phyloP scores from a whole-genome alignment of 495 filamentous ascomycete species.

The Podospora australis region DNA sequence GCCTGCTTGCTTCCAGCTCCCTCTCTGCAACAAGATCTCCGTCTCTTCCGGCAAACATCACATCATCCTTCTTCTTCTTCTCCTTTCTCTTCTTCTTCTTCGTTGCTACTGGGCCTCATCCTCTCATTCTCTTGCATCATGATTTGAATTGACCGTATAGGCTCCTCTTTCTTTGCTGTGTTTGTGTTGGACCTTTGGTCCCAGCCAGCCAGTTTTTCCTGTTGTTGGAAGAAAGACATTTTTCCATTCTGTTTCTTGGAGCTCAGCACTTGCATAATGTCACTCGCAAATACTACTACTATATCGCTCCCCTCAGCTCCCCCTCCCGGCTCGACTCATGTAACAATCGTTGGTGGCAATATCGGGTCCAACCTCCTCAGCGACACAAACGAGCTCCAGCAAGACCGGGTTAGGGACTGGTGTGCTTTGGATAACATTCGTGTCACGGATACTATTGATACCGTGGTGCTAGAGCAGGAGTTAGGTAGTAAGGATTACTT shows the following conservation, averaged over 20 bases:
- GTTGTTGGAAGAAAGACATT: conserved; percentile 9
- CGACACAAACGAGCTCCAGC: too few species aligned
- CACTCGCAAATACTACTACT: conserved; percentile 11
- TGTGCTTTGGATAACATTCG: conserved; percentile 40
- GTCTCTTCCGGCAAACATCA: background rate
- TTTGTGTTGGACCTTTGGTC: conserved; percentile 8
- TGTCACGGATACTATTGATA: conserved; percentile 26
- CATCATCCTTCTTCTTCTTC: background rate
- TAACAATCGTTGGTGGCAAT: conserved; percentile 14
- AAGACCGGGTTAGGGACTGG: too few species aligned
- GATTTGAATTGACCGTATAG: conserved; percentile 6
- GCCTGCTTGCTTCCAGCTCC: conserved; percentile 1
- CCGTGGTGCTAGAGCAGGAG: conserved; percentile 20
- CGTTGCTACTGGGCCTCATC: too few species aligned
- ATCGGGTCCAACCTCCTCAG: too few species aligned
- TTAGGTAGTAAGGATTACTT: conserved; percentile 23
- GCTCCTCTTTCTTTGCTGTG: background rate
- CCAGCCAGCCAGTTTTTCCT: background rate
- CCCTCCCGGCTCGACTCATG: background rate
- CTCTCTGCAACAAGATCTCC: conserved; percentile 1
- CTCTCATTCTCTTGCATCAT: conserved; percentile 5
- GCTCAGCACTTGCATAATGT: conserved; percentile 16
- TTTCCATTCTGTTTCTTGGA: conserved; percentile 21
- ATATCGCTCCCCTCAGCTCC: conserved; percentile 5
- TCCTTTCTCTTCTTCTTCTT: background rate